Evolutionary conservation across 345 rosid genomes (phyloP).

Genomic region (Balakata baccata): DNA sequence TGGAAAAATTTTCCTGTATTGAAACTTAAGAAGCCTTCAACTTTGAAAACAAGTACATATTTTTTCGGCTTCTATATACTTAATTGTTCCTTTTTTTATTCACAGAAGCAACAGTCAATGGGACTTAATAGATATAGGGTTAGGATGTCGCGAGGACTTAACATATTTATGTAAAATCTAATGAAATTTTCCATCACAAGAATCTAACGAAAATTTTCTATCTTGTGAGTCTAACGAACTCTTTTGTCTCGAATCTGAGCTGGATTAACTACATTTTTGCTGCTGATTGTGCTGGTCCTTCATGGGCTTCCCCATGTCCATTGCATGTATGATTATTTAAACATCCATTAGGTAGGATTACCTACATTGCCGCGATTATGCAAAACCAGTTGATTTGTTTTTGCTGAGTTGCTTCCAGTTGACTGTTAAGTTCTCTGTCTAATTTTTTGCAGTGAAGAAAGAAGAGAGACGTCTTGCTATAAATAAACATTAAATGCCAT

Average conservation of each 20-base stretch:
- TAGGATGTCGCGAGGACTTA: too few relatives aligned
- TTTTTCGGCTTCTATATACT: neutral
- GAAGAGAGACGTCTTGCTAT: slow-evolving; percentile 68
- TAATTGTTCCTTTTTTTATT: too few relatives aligned
- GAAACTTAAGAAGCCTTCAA: neutral
- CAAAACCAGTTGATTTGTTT: too few relatives aligned
- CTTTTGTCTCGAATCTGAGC: neutral
- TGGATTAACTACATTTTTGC: neutral
- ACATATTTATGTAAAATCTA: too few relatives aligned
- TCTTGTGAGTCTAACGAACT: too few relatives aligned
- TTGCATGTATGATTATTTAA: neutral
- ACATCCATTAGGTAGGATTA: neutral
- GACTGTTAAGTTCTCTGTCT: slow-evolving; percentile 9
- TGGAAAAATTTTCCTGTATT: neutral
- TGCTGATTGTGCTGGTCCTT: neutral
- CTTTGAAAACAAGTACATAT: neutral
- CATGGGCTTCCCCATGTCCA: neutral
- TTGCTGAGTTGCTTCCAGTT: neutral
- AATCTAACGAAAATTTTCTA: too few relatives aligned
- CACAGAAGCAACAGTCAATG: too few relatives aligned
- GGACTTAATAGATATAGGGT: too few relatives aligned
- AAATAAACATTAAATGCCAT: slow-evolving; percentile 69
- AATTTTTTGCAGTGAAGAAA: slow-evolving; percentile 61
- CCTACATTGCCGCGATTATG: neutral
- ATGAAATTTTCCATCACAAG: too few relatives aligned